Evolutionary conservation across 2,329 filamentous ascomycete species (phyloP).

Genomic region (Thermomyces lanuginosus): DNA sequence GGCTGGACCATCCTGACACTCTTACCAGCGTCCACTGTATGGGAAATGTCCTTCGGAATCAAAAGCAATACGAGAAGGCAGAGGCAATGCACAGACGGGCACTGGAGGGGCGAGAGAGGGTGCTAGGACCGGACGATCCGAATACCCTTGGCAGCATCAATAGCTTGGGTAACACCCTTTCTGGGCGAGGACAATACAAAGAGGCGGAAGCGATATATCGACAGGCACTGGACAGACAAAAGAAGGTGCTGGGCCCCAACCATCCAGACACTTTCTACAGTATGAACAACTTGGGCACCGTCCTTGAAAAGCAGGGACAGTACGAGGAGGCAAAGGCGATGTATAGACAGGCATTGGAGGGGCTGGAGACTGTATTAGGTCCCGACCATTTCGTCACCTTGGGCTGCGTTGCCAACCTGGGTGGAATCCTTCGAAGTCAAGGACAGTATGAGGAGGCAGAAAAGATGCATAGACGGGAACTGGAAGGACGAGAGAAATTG

Average conservation of each 20-base stretch:
- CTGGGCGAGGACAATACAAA: conserved; percentile 7
- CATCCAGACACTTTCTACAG: conserved; percentile 9
- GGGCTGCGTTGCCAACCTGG: conserved; percentile 8
- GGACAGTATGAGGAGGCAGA: too few relatives aligned
- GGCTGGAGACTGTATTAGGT: conserved; percentile 1
- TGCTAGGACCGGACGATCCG: conserved; percentile 8
- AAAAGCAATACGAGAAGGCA: conserved; percentile 1
- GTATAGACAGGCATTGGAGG: conserved; percentile 3
- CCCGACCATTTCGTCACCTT: conserved; percentile 8
- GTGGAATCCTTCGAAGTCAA: too few relatives aligned
- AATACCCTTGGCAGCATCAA: conserved; percentile 8
- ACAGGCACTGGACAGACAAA: conserved; percentile 3
- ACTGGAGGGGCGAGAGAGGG: conserved; percentile 2
- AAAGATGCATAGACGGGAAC: conserved; percentile 5
- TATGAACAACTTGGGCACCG: conserved; percentile 3
- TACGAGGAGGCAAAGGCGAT: conserved; percentile 7
- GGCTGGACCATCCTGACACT: conserved; percentile 3
- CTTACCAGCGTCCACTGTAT: conserved; percentile 1
- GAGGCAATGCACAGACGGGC: conserved; percentile 2
- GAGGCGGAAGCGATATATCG: conserved; percentile 10
- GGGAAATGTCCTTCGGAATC: too few relatives aligned
- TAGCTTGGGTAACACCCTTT: conserved; percentile 5
- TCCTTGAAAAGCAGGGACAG: not conserved
- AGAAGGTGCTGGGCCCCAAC: conserved; percentile 6
- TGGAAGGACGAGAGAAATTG: conserved; percentile 4